Base-by-base conservation (phyloP, 2,329 filamentous ascomycete species). In the Bipolaris cookei region DNA sequence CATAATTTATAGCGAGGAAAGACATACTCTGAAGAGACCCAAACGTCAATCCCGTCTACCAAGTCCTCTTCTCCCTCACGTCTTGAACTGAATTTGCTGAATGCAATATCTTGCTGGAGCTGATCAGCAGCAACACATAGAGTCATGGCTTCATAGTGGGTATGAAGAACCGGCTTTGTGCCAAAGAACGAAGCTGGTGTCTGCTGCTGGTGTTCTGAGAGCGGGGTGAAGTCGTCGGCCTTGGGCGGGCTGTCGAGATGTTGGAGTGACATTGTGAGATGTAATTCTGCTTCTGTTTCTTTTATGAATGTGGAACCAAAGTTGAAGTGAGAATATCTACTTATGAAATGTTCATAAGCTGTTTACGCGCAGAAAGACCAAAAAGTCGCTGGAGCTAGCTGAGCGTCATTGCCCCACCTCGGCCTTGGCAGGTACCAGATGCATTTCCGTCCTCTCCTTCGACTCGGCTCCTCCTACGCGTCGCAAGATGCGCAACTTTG, bases 111-210 rank as follows among this genome's bases (percentile, higher is more conserved):
- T 51, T 77, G 77, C 37, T 81, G 81, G 21, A 82, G 77, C 65
- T 89, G 84, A 38, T 82, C 79, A 34, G 77, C 79, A 23, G 84
- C 80, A 18, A 88, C 78, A 68, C 84, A 83, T 3, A 88, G 84
- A 37, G 84, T 86, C 53, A 86, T 81, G 56, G 80, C 79, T 11
- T 79, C 65, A 37, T 83, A 81, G 67, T 88, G 85, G 64, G 84
- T 85, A 76, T 93, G 86, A 3, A 93, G 83, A 41, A 93, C 83
- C 1, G 90, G 86, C 69, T 89, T 90, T 25, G 85, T 86, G 65
- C 83, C 85, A 67, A 88, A 88, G 77, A 93, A 94, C 39, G 85
- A 88, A 56, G 82, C 81, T 0, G 90, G 90, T 1, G 90, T 94
- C 69, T 88, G 86, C 50, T 86, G 81, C 73, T 91, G 85, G 72